These are phyloP conservation scores for Zea mays DNA, from an alignment of 176 grass and related monocot species.

Conservation along the genomic window DNA sequence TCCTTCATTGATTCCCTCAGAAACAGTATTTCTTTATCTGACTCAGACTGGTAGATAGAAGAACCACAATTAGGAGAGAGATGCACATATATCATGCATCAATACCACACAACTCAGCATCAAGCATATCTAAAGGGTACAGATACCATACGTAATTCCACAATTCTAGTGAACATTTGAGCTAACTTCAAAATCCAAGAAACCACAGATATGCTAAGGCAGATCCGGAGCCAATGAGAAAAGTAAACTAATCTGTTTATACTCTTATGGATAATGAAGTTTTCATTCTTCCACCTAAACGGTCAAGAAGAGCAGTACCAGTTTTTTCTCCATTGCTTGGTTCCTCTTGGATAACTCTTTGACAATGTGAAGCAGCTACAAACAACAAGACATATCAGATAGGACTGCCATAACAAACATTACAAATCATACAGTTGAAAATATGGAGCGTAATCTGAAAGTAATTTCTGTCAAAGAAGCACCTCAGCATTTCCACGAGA, in stretches of 20 bases:
- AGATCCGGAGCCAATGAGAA: slow-evolving; percentile 24
- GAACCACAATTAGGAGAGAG: slow-evolving; percentile 32
- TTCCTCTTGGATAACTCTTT: slow-evolving; percentile 51
- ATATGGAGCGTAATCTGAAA: neutral
- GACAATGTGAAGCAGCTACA: slow-evolving; percentile 62
- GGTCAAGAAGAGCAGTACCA: slow-evolving; percentile 46
- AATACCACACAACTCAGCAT: slow-evolving; percentile 28
- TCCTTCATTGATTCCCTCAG: slow-evolving; percentile 54
- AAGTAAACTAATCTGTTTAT: slow-evolving; percentile 25
- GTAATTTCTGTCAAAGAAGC: neutral
- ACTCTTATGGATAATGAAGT: slow-evolving; percentile 18
- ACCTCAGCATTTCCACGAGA: slow-evolving; percentile 39
- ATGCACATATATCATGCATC: neutral
- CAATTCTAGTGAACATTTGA: slow-evolving; percentile 1
- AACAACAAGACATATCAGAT: slow-evolving; percentile 33
- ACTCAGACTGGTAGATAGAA: slow-evolving; percentile 51
- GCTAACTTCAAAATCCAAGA: slow-evolving; percentile 1
- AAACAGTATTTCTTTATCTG: slow-evolving; percentile 63
- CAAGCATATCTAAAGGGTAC: neutral
- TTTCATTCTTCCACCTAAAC: slow-evolving; percentile 17
- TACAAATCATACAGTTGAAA: slow-evolving; percentile 24
- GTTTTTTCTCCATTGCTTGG: slow-evolving; percentile 57
- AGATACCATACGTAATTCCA: slow-evolving; percentile 2
- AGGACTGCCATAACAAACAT: neutral
- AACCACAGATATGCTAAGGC: neutral